A percentile compares a stretch with the other conserved stretches of the same genome.
These are phyloP conservation scores for Pisolithus sp. DNA, from an alignment of 768 basidiomycete species.

Conservation along the genomic window DNA sequence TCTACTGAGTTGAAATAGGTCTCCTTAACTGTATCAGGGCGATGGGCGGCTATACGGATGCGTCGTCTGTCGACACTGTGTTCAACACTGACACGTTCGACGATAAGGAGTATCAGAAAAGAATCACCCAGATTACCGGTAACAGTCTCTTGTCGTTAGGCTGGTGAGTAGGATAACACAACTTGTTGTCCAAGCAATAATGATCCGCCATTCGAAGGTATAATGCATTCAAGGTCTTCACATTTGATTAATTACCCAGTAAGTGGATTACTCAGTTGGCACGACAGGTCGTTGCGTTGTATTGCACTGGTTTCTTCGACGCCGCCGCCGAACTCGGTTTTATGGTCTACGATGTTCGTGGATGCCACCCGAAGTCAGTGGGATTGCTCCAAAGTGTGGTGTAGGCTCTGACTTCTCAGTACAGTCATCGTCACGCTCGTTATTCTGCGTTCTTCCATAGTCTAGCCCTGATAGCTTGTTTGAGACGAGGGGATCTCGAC, in stretches of 20 bases:
- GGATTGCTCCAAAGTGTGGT: not conserved
- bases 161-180: conserved; percentile 37
- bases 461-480: conserved; percentile 55
- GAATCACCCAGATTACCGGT: conserved; percentile 39
- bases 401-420: not conserved
- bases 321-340: conserved; percentile 63
- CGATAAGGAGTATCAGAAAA: conserved; percentile 46
- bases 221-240: conserved; percentile 53
- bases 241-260: not conserved
- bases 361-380: conserved; percentile 57
- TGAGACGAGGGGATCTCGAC: conserved; percentile 40
- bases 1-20: conserved; percentile 25
- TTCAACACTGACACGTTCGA: conserved; percentile 58
- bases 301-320: conserved; percentile 50
- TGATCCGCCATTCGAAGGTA: conserved; percentile 37
- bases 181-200: not conserved
- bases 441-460: conserved; percentile 67
- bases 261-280: not conserved
- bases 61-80: conserved; percentile 41
- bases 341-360: conserved; percentile 49
- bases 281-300: conserved; percentile 53
- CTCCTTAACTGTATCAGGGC: conserved; percentile 61
- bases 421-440: conserved; percentile 62
- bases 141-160: conserved; percentile 49
- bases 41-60: conserved; percentile 53